Percentiles rank a stretch among this genome's conserved stretches.
phyloP scores from a whole-genome alignment of 495 filamentous ascomycete species.

The Penicillium daleae region DNA sequence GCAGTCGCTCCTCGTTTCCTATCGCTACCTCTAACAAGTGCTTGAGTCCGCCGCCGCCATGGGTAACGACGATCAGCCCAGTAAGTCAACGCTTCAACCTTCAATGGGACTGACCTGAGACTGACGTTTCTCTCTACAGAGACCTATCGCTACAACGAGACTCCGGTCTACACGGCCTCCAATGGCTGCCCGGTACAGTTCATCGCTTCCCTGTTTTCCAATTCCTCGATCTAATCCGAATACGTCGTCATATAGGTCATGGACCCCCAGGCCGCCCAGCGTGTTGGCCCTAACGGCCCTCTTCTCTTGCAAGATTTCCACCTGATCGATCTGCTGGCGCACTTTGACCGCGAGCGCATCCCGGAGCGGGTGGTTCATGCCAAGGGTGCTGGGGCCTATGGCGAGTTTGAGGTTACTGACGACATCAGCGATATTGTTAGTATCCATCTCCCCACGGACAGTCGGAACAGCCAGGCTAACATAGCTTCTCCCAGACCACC shows the following conservation, averaged over 20 bases:
- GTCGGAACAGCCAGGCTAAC: slow-evolving; percentile 4
- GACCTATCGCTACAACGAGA: slow-evolving; percentile 57
- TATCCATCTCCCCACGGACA: not conserved
- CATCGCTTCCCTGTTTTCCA: not conserved
- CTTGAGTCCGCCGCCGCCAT: slow-evolving; percentile 27
- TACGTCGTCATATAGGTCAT: slow-evolving; percentile 40
- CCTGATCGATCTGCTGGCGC: slow-evolving; percentile 67
- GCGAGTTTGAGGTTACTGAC: slow-evolving; percentile 72
- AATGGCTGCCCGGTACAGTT: slow-evolving; percentile 34
- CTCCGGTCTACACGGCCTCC: slow-evolving; percentile 58
- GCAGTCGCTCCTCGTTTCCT: slow-evolving; percentile 3
- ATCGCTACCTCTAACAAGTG: slow-evolving; percentile 1
- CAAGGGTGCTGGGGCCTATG: slow-evolving; percentile 79
- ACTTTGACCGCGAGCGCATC: slow-evolving; percentile 70
- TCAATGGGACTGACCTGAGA: not conserved
- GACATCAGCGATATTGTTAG: slow-evolving; percentile 58
- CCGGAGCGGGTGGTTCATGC: slow-evolving; percentile 80
- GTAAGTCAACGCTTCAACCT: slow-evolving; percentile 22
- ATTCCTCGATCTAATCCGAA: slow-evolving; percentile 16
- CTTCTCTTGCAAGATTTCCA: slow-evolving; percentile 67
- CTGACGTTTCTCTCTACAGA: slow-evolving; percentile 14
- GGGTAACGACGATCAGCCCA: slow-evolving; percentile 43
- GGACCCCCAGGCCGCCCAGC: slow-evolving; percentile 60
- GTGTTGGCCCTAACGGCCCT: slow-evolving; percentile 65
- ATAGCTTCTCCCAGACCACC: slow-evolving; percentile 27